These are phyloP conservation scores for Ganoderma lucidum DNA, from an alignment of 1,284 basidiomycete genomes.

Conservation along the genomic window DNA sequence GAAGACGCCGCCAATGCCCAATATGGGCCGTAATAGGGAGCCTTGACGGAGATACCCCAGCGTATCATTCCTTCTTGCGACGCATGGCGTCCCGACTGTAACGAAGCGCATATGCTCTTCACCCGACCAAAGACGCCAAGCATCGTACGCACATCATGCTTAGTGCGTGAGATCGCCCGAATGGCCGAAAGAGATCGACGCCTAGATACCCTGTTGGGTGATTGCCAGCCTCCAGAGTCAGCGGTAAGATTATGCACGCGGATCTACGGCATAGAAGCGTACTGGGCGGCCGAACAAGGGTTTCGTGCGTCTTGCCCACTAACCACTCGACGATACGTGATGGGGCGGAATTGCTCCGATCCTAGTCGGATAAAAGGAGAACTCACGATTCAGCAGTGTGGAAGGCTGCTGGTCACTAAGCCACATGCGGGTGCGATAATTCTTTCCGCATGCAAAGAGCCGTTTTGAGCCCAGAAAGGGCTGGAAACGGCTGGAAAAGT, in stretches of 20 bases:
- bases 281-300: not conserved
- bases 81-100: not conserved
- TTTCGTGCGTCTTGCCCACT: not conserved
- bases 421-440: not conserved
- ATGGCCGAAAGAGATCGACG: not conserved
- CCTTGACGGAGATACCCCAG: conserved; percentile 23
- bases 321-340: not conserved
- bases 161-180: not conserved
- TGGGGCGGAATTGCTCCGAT: not conserved
- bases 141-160: not conserved
- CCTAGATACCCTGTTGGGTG: not conserved
- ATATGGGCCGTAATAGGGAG: conserved; percentile 33
- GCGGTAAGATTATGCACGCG: not conserved
- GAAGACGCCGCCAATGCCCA: conserved; percentile 30
- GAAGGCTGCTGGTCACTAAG: not conserved
- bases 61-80: not conserved
- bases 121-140: not conserved
- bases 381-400: not conserved
- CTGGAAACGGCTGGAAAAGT: not conserved
- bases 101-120: not conserved
- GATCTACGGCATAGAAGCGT: not conserved
- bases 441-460: too few relatives aligned
- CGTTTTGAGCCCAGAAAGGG: too few relatives aligned
- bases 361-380: not conserved
- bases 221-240: not conserved